These are phyloP conservation scores for Bipolaris zeicola DNA, from an alignment of 2,329 filamentous ascomycete genomes.

Conservation along the genomic window DNA sequence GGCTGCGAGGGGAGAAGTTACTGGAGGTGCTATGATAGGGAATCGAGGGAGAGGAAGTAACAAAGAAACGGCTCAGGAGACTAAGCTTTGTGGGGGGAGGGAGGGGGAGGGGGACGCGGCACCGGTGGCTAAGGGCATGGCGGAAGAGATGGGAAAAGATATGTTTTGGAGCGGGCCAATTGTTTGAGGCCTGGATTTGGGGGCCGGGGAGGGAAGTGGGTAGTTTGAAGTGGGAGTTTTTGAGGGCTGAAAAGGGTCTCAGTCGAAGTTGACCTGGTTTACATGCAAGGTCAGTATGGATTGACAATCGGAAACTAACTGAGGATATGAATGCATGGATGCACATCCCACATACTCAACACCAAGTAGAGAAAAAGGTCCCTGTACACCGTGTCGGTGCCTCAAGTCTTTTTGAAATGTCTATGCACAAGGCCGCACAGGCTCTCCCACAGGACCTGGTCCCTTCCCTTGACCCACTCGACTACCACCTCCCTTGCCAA, in stretches of 20 bases:
- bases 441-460: slow-evolving; percentile 80
- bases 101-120: slow-evolving; percentile 24
- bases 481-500: slow-evolving; percentile 51
- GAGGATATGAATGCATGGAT: no score
- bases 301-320: no score
- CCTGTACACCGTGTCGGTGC: no score
- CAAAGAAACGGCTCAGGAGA: not conserved
- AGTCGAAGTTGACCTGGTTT: no score
- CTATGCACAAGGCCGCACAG: slow-evolving; percentile 71
- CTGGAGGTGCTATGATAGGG: not conserved
- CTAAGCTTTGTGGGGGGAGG: slow-evolving; percentile 25
- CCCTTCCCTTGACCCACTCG: slow-evolving; percentile 77
- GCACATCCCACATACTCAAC: no score
- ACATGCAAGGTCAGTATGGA: no score
- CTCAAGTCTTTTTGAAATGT: slow-evolving; percentile 27
- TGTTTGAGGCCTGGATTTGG: slow-evolving; percentile 10
- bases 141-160: slow-evolving; percentile 36
- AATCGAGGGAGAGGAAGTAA: not conserved
- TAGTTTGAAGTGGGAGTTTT: not conserved
- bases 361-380: no score
- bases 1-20: slow-evolving; percentile 20
- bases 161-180: slow-evolving; percentile 40
- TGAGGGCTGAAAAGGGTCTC: no score
- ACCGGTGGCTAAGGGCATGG: slow-evolving; percentile 37
- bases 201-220: not conserved